These are phyloP conservation scores for Eimeria falciformis DNA, from an alignment of 169 alveolate genomes.

Conservation along the genomic window DNA sequence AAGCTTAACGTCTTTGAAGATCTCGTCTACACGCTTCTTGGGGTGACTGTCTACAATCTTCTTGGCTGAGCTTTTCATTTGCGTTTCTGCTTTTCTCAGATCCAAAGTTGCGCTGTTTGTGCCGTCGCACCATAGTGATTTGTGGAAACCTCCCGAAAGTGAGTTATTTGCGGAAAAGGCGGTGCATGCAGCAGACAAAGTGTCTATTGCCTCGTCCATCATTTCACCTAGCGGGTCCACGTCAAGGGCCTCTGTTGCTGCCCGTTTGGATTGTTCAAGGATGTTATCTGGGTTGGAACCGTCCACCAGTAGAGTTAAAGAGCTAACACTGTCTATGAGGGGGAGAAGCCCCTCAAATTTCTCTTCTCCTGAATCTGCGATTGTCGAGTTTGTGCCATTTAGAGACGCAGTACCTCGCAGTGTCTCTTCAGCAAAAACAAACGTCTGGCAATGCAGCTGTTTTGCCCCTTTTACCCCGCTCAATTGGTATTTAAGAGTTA, in stretches of 20 bases:
- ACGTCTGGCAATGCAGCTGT: constrained; percentile 48
- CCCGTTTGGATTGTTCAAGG: constrained; percentile 32
- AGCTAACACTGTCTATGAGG: not conserved
- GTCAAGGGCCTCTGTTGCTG: constrained; percentile 46
- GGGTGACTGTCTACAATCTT: not conserved
- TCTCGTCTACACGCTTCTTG: not conserved
- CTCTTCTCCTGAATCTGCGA: not conserved
- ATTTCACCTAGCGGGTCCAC: not conserved
- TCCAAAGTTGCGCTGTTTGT: not conserved
- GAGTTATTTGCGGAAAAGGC: constrained; percentile 29
- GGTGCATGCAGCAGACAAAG: not conserved
- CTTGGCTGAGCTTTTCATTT: constrained; percentile 49
- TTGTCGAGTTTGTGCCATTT: not conserved
- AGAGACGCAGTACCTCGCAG: constrained; percentile 45
- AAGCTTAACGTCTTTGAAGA: constrained; percentile 13
- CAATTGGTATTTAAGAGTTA: constrained; percentile 11
- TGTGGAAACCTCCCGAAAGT: constrained; percentile 54
- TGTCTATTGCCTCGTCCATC: not conserved
- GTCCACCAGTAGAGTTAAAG: constrained; percentile 50
- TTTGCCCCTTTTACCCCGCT: constrained; percentile 46
- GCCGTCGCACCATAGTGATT: constrained; percentile 48
- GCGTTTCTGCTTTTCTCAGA: not conserved
- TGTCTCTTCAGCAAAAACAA: constrained; percentile 27
- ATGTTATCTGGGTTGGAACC: constrained; percentile 47
- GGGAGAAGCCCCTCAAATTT: constrained; percentile 55